Evolutionary conservation across 805 yeast species (phyloP), one percentile per base, ranked within the genome.

Genomic region (Kuraishia piskuri): DNA sequence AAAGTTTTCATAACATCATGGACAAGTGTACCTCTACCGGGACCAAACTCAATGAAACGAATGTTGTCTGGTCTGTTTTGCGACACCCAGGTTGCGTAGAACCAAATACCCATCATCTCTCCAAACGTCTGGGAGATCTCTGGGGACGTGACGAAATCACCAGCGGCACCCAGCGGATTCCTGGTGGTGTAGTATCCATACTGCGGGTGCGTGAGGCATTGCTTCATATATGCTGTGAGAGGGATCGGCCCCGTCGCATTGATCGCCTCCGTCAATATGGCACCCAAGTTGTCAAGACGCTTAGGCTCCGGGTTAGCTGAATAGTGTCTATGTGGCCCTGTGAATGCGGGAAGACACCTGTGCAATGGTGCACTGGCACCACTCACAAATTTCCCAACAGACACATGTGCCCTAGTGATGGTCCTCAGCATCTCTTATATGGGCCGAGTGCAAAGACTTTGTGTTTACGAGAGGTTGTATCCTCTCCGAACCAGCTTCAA

Each of bases 81-180:
- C 1, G 71, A 63, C 36, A 77, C 55, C 88, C 90, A 87, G 10
- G 68, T 64, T 12, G 79, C 70, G 55, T 71, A 80, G 54, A 75
- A 71, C 89, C 95, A 89, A 4, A 89, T 69, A 0, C 94, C 96
- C 55, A 87, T 75, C 71, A 87, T 79, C 64, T 89, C 96, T 21
- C 96, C 96, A 71, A 88, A 89, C 70, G 88, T 84, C 45, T 88
- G 88, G 6, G 92, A 85, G 51, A 89, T 87, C 66, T 89, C 96
- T 0, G 96, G 96, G 0, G 92, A 84, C 0, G 96, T 89, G 51
- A 84, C 76, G 65, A 89, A 89, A 66, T 89, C 96, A 4, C 96
- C 95, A 1, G 65, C 54, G 1, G 58, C 37, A 46, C 59, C 66
- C 37, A 89, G 70, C 1, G 96, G 96, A 59, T 88, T 84, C 56